Base-by-base conservation (phyloP, 2,329 filamentous ascomycete genomes). In the Ascochyta lentis region DNA sequence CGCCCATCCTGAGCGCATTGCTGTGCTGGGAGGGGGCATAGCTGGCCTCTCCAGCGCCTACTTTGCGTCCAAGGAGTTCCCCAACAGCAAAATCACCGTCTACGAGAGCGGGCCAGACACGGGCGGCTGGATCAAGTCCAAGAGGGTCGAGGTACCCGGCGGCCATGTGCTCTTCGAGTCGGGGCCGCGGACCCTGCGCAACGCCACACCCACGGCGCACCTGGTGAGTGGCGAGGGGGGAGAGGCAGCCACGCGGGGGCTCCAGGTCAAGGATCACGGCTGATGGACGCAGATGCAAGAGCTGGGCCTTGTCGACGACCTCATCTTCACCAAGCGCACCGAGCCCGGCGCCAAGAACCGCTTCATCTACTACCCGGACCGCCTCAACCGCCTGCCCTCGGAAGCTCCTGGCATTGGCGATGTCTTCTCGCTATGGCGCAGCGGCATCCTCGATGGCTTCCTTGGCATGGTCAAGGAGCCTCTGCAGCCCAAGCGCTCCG, bases 311-410 rank as follows among this genome's bases (percentile, higher is more conserved):
- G 64, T 78, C 42, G 73, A 85, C 49, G 78, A 89, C 54, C 71
- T 91, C 29, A 73, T 87, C 47, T 78, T 78, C 66, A 86, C 81
- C 41, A 75, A 75, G 4, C 83, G 77, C 38, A 72, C 71, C 27
- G 80, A 83, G 5, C 77, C 83, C 48, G 81, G 82, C 49, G 80
- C 86, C 9, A 75, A 73, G 50, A 89, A 88, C 70, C 89, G 92
- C 59, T 97, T 88, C 75, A 80, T 98, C 56, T 97, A 95, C 82
- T 96, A 96, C 69, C 91, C 91, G 2, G 90, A 96, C 72, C 90
- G 88, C 68, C 83, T 95, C 27, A 89, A 92, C 49, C 80, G 65
- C 15, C 54, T 75, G 24, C 70, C 73, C 6, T 47, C 64, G 6
- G 54, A 53, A 3, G 29, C 29, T 4, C 59, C 41, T 55, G 44